Conservation (phyloP, 345 rosid species). For the Angophora floribunda region DNA sequence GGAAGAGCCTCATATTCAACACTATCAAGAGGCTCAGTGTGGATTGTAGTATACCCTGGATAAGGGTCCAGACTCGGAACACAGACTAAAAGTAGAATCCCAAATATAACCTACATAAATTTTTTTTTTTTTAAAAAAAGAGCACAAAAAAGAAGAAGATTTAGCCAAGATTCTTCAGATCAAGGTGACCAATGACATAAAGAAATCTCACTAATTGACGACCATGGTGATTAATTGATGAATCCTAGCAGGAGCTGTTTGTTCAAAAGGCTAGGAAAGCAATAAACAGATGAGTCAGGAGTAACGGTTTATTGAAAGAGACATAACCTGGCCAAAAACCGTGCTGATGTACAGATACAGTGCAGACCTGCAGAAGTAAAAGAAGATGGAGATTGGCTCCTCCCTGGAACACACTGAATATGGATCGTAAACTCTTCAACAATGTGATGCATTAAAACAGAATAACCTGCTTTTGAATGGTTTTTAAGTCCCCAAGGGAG, state of each 20-base stretch:
- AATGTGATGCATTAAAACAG: background rate
- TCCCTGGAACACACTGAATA: background rate
- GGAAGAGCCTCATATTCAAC: slow-evolving; percentile 71
- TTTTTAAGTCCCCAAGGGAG: background rate
- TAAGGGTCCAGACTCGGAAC: slow-evolving; percentile 58
- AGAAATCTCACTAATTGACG: background rate
- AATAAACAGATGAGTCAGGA: background rate
- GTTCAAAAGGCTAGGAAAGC: background rate
- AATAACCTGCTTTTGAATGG: background rate
- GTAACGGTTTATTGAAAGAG: background rate
- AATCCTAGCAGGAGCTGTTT: background rate
- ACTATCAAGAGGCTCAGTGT: slow-evolving; percentile 32
- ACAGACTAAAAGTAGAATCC: slow-evolving; percentile 59
- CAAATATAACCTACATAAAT: slow-evolving; percentile 53
- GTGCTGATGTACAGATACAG: slow-evolving; percentile 51
- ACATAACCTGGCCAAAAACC: slow-evolving; percentile 55
- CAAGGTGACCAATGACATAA: background rate
- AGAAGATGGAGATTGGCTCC: background rate
- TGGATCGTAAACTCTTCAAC: background rate
- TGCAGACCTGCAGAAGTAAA: slow-evolving; percentile 3
- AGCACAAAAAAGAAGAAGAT: background rate
- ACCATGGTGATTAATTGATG: background rate
- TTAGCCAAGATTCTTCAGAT: background rate
- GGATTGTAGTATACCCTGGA: slow-evolving; percentile 50
- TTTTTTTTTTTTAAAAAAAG: slow-evolving; percentile 1